Evolutionary conservation across 495 filamentous ascomycete species (phyloP).

Genomic region (Penicillium riverlandense): DNA sequence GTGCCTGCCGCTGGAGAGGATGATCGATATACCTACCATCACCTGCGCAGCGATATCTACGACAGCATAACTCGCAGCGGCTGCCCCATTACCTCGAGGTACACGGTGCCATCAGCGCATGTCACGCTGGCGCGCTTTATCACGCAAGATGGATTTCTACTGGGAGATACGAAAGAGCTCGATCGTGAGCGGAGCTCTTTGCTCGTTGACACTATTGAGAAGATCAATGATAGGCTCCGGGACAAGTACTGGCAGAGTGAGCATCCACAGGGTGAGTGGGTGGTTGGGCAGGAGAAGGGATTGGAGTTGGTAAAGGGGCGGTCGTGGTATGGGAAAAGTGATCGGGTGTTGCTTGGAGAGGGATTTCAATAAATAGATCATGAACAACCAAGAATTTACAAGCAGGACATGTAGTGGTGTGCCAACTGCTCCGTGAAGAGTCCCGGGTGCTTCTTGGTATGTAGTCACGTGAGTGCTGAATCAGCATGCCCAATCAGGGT

Average conservation of each 20-base stretch:
- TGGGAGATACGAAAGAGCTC: conserved; percentile 5
- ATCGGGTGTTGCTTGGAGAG: conserved; percentile 53
- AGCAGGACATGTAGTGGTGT: neutral
- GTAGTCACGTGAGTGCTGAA: conserved; percentile 10
- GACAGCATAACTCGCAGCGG: conserved; percentile 48
- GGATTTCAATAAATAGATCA: conserved; percentile 24
- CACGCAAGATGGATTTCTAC: conserved; percentile 41
- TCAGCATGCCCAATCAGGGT: conserved; percentile 20
- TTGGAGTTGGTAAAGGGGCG: conserved; percentile 61
- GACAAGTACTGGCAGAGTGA: conserved; percentile 50
- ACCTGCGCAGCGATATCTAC: conserved; percentile 75
- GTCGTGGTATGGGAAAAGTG: conserved; percentile 81
- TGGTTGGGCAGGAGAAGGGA: conserved; percentile 70
- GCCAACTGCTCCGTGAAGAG: too few species aligned
- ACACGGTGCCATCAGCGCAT: conserved; percentile 82
- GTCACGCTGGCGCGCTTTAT: conserved; percentile 81
- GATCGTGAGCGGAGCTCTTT: conserved; percentile 41
- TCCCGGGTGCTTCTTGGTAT: conserved; percentile 6
- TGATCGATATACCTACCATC: conserved; percentile 78
- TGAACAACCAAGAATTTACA: neutral
- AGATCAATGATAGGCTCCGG: conserved; percentile 66
- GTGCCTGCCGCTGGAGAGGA: conserved; percentile 62
- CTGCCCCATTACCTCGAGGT: conserved; percentile 60
- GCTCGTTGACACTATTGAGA: conserved; percentile 63
- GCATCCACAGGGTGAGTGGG: conserved; percentile 51